A percentile compares a stretch with the other conserved stretches of the same genome.
Conservation (phyloP, 179 eudicot species). For the Spergularia azorica region DNA sequence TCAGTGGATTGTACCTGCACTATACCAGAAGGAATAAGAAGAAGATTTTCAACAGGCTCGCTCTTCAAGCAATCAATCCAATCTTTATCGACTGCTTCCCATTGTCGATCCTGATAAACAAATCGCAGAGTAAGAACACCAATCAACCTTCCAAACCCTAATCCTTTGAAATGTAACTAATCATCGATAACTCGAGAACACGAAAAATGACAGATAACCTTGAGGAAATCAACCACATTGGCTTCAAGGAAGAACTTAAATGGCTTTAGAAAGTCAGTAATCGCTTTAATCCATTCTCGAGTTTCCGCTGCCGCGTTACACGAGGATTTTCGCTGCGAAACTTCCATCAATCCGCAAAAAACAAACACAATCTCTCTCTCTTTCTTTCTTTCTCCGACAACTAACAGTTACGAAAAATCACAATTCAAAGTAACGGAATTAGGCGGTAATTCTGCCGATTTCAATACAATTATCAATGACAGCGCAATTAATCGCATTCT, state of each 20-base stretch:
- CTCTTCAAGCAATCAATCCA: constrained; percentile 74
- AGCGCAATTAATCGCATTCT: no score
- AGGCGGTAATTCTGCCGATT: no score
- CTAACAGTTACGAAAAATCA: no score
- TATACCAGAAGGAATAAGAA: constrained; percentile 82
- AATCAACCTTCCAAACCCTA: neutral
- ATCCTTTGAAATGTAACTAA: neutral
- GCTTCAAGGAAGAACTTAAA: constrained; percentile 63
- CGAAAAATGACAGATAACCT: constrained; percentile 33
- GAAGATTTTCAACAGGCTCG: constrained; percentile 69
- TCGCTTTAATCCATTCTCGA: constrained; percentile 76
- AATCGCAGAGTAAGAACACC: neutral
- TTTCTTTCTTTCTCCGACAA: no score
- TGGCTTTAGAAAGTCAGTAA: constrained; percentile 55
- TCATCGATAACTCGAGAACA: neutral
- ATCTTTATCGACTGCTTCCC: constrained; percentile 80
- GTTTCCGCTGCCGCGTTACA: constrained; percentile 66
- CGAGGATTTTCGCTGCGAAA: constrained; percentile 32
- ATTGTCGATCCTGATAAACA: constrained; percentile 57
- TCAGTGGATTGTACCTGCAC: constrained; percentile 43
- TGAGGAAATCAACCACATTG: constrained; percentile 85
- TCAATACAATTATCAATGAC: no score
- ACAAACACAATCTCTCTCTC: neutral
- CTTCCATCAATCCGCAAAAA: constrained; percentile 25
- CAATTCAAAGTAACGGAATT: no score